Conservation (phyloP, 371 early-diverging fungal species). For the Mortierella sp. region DNA sequence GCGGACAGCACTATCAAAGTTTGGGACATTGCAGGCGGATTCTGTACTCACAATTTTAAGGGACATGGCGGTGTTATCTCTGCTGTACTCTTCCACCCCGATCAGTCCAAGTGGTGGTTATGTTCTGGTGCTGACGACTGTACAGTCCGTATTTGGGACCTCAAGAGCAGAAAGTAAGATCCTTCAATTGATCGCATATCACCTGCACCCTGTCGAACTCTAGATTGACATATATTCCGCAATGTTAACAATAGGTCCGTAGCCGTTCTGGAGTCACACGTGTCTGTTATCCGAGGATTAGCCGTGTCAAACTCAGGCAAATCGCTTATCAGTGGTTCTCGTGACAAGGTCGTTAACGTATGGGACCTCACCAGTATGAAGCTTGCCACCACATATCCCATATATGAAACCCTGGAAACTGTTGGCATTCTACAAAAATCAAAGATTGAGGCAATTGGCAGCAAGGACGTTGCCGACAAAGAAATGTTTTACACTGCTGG, state of each 20-base stretch:
- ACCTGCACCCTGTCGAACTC: too few relatives aligned
- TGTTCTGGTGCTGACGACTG: slow-evolving; percentile 93
- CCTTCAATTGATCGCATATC: too few relatives aligned
- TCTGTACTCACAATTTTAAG: slow-evolving; percentile 93
- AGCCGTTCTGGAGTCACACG: slow-evolving; percentile 86
- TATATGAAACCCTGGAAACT: slow-evolving; percentile 84
- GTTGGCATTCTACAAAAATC: slow-evolving; percentile 72
- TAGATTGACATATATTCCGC: too few relatives aligned
- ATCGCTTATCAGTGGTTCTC: slow-evolving; percentile 88
- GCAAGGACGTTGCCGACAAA: slow-evolving; percentile 55
- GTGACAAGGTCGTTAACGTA: slow-evolving; percentile 95
- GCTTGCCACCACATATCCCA: slow-evolving; percentile 87
- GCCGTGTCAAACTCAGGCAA: slow-evolving; percentile 82
- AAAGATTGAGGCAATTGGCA: slow-evolving; percentile 54
- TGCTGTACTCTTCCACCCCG: slow-evolving; percentile 85
- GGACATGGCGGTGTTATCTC: slow-evolving; percentile 94
- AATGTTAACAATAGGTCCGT: slow-evolving; percentile 62
- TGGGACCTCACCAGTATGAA: slow-evolving; percentile 86
- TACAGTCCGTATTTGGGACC: slow-evolving; percentile 91
- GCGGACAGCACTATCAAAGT: slow-evolving; percentile 95
- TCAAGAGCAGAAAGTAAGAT: slow-evolving; percentile 74
- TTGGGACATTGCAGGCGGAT: slow-evolving; percentile 96
- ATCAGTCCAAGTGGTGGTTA: slow-evolving; percentile 69
- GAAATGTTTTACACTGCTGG: slow-evolving; percentile 89
- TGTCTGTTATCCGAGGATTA: slow-evolving; percentile 92